Conservation (phyloP, 805 yeast species). For the Pichia manshurica region DNA sequence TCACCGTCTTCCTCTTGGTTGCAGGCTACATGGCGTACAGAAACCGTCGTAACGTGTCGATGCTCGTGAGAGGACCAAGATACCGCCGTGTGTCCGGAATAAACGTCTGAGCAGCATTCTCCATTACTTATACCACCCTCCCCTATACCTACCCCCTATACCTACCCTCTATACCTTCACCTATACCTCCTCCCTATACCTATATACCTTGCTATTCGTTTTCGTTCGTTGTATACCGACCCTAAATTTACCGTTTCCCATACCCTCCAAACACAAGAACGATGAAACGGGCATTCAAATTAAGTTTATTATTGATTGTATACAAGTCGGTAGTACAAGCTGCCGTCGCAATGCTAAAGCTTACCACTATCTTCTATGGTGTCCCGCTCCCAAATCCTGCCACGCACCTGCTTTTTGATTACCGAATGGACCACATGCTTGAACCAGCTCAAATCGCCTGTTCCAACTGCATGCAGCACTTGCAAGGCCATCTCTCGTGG, state of each 20-base stretch:
- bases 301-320: too few relatives aligned
- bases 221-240: neutral
- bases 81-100: constrained; percentile 22
- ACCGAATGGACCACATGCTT: neutral
- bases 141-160: too few relatives aligned
- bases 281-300: too few relatives aligned
- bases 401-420: constrained; percentile 1
- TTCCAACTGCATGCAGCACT: constrained; percentile 8
- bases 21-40: constrained; percentile 14
- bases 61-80: constrained; percentile 26
- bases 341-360: too few relatives aligned
- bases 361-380: too few relatives aligned
- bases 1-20: constrained; percentile 11
- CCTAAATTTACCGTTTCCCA: too few relatives aligned
- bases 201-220: neutral
- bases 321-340: too few relatives aligned
- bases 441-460: constrained; percentile 13
- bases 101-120: constrained; percentile 8
- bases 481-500: constrained; percentile 9
- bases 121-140: too few relatives aligned
- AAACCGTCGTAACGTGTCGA: constrained; percentile 19
- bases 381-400: constrained; percentile 6
- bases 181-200: neutral
- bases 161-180: too few relatives aligned
- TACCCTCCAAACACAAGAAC: too few relatives aligned